Evolutionary conservation across 495 filamentous ascomycete species (phyloP).

Genomic region (Aspergillus mulundensis): DNA sequence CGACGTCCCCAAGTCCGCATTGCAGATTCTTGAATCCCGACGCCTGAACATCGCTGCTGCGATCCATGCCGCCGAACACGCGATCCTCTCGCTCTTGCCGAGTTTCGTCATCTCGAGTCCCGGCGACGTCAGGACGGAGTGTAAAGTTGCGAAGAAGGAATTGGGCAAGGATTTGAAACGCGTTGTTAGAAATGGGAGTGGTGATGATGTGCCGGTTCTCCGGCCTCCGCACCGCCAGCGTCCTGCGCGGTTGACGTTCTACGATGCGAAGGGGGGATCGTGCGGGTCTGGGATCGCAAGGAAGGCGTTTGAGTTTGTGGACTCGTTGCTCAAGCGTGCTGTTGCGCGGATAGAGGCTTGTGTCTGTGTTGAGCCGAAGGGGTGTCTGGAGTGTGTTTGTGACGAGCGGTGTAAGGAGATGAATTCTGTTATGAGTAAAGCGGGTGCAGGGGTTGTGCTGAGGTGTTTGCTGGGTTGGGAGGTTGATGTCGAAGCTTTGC

Average conservation of each 20-base stretch:
- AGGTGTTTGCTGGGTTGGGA: slow-evolving; percentile 68
- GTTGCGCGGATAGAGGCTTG: slow-evolving; percentile 75
- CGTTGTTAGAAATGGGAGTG: slow-evolving; percentile 7
- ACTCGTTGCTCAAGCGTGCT: slow-evolving; percentile 71
- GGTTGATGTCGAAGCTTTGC: slow-evolving; percentile 69
- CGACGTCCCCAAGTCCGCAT: slow-evolving; percentile 74
- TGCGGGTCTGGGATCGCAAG: slow-evolving; percentile 79
- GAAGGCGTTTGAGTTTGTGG: slow-evolving; percentile 91
- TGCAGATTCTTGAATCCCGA: slow-evolving; percentile 69
- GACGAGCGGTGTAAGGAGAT: slow-evolving; percentile 81
- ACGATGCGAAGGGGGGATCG: slow-evolving; percentile 86
- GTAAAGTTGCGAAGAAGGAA: slow-evolving; percentile 81
- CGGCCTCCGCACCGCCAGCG: slow-evolving; percentile 64
- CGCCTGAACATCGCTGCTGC: slow-evolving; percentile 80
- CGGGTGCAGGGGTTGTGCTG: slow-evolving; percentile 76
- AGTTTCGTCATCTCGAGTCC: slow-evolving; percentile 84
- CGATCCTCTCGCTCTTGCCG: slow-evolving; percentile 78
- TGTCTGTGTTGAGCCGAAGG: slow-evolving; percentile 54
- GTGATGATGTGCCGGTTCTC: slow-evolving; percentile 13
- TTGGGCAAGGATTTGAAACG: slow-evolving; percentile 30
- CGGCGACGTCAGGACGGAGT: slow-evolving; percentile 90
- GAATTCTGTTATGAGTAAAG: slow-evolving; percentile 92
- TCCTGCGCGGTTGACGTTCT: slow-evolving; percentile 87
- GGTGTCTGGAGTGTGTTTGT: slow-evolving; percentile 86
- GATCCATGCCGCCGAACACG: slow-evolving; percentile 94